Percentiles rank a stretch among this genome's conserved stretches.
Evolutionary conservation across 352 stramenopile species (phyloP).

Genomic region (Globisporangium viniferum): DNA sequence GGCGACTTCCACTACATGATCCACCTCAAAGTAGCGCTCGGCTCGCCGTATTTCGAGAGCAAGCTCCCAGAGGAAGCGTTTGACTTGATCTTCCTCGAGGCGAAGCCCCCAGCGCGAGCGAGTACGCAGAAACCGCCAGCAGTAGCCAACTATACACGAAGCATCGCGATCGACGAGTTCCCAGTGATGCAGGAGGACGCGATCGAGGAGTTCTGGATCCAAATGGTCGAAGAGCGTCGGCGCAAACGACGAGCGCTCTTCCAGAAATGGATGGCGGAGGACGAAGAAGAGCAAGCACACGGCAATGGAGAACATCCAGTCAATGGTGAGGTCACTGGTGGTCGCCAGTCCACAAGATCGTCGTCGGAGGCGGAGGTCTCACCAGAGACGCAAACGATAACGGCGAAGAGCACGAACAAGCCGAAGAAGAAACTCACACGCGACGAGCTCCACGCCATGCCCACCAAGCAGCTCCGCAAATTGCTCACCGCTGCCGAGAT

Average conservation of each 20-base stretch:
- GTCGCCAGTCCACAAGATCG: neutral
- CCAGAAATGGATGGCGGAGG: slow-evolving; percentile 29
- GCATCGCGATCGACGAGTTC: slow-evolving; percentile 83
- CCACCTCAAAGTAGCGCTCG: slow-evolving; percentile 58
- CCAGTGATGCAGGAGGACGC: slow-evolving; percentile 80
- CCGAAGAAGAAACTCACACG: slow-evolving; percentile 39
- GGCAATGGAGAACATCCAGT: neutral
- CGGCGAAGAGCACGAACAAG: neutral
- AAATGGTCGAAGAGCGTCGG: slow-evolving; percentile 56
- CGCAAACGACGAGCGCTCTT: slow-evolving; percentile 42
- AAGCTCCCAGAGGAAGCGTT: slow-evolving; percentile 50
- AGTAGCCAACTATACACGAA: slow-evolving; percentile 34
- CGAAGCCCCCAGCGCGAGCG: slow-evolving; percentile 25
- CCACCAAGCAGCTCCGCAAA: slow-evolving; percentile 50
- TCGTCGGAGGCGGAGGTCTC: neutral
- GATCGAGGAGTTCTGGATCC: slow-evolving; percentile 76
- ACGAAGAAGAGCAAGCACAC: slow-evolving; percentile 3
- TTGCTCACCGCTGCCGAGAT: slow-evolving; percentile 29
- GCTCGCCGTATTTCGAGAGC: slow-evolving; percentile 72
- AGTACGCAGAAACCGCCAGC: neutral
- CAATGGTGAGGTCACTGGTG: neutral
- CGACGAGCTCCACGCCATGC: slow-evolving; percentile 38
- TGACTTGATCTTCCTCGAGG: slow-evolving; percentile 77
- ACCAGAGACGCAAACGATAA: neutral
- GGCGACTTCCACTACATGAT: slow-evolving; percentile 83